Evolutionary conservation across 148 eudicot genomes (phyloP), one percentile per base, ranked within the genome.

Genomic region (Euryodendron excelsum): DNA sequence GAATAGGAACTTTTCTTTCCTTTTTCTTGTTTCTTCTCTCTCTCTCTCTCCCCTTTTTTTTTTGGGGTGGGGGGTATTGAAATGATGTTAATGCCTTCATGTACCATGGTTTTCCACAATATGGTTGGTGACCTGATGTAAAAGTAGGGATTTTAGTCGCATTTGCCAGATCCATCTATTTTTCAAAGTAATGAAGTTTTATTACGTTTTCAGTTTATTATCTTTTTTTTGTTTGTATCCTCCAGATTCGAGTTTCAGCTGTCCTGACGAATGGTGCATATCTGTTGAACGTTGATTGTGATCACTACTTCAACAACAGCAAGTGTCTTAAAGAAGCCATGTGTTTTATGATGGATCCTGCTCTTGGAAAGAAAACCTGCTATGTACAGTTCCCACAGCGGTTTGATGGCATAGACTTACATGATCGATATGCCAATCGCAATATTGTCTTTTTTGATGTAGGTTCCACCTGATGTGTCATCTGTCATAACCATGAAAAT

Each of bases 331-430:
- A 91, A 85, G 98, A 95, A 87, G 98, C 98, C 67, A 95, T 95
- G 98, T 95, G 98, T 77, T 95, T 95, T 85, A 47, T 95, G 96
- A 93, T 95, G 97, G 98, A 95, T 80, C 98, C 98, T 71, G 96
- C 80, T 82, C 73, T 72, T 74, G 97, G 97, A 80, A 93, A 84
- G 89, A 95, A 89, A 86, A 88, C 89, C 58, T 95, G 98, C 86
- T 95, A 95, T 79, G 98, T 95, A 31, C 98, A 95, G 82, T 95
- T 95, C 74, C 98, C 98, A 15, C 98, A 95, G 82, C 82, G 98
- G 72, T 95, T 95, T 73, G 98, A 95, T 87, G 98, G 98, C 86
- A 95, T 95, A 84, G 98, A 95, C 79, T 69, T 77, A 78, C 98
- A 95, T 31, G 98, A 95, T 95, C 88, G 98, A 90, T 95, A 95